Base-by-base conservation (phyloP, 2,329 filamentous ascomycete species). In the Penicillium frequentans region DNA sequence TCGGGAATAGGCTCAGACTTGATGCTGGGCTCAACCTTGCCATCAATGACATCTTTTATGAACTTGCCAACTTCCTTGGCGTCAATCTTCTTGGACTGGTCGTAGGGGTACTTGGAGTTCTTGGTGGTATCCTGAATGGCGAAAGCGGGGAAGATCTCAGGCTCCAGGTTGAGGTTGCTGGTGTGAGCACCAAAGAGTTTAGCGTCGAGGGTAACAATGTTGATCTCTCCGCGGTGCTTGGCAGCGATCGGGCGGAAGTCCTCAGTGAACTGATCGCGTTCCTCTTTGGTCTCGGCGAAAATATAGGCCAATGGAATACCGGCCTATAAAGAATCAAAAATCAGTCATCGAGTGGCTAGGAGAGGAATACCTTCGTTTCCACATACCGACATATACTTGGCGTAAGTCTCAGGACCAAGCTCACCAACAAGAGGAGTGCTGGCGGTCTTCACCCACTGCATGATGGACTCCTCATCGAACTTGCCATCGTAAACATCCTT, bases 1-100 rank as follows among this genome's bases (percentile, higher is more conserved):
- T 97, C 92, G 62, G 95, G 95, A 67, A 98, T 88, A 56, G 92
- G 90, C 85, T 99, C 95, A 63, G 93, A 97, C 87, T 99, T 99
- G 86, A 99, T 90, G 84, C 90, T 96, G 69, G 95, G 90, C 78
- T 96, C 88, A 65, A 98, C 77, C 84, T 96, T 96, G 80, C 93
- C 95, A 60, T 85, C 84, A 58, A 87, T 80, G 75, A 93, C 97
- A 67, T 95, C 86, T 64, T 95, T 85, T 58, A 97, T 90, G 75
- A 98, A 99, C 67, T 86, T 81, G 76, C 84, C 85, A 71, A 99
- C 89, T 64, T 84, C 81, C 75, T 88, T 85, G 68, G 84, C 80
- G 65, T 85, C 90, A 69, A 99, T 85, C 77, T 90, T 86, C 80
- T 88, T 86, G 66, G 88, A 85, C 79, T 93, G 89, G 78, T 95